These are phyloP conservation scores for Salvia splendens DNA, from an alignment of 257 asterid species.

Conservation along the genomic window DNA sequence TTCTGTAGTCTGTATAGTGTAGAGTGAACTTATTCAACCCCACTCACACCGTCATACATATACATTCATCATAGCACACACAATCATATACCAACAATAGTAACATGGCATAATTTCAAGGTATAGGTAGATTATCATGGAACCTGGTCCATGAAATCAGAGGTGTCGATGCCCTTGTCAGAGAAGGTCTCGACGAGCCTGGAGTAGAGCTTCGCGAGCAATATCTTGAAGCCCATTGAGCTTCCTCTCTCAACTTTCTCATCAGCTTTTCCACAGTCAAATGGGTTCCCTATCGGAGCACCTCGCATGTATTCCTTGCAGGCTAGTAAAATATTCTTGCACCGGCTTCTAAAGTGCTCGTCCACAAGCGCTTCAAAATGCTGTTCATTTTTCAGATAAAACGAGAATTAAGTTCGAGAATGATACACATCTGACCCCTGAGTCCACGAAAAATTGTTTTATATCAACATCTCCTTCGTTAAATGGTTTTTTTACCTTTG, in stretches of 20 bases:
- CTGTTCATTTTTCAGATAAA: conserved; percentile 44
- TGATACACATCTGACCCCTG: not conserved
- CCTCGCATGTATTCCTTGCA: conserved; percentile 82
- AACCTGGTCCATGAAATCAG: conserved; percentile 36
- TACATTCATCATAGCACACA: conserved; percentile 1
- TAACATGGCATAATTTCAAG: not conserved
- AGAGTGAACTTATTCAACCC: conserved; percentile 19
- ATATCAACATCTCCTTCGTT: not conserved
- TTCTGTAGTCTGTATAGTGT: conserved; percentile 17
- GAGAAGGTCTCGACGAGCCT: conserved; percentile 74
- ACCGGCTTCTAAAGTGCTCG: conserved; percentile 65
- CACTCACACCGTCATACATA: not conserved
- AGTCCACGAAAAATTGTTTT: not conserved
- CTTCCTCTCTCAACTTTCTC: conserved; percentile 51
- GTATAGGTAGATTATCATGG: conserved; percentile 21
- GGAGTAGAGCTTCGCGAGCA: conserved; percentile 75
- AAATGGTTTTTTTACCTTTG: conserved; percentile 53
- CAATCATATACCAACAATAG: conserved; percentile 11
- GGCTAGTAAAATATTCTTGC: conserved; percentile 58
- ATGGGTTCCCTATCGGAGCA: conserved; percentile 68
- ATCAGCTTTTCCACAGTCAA: conserved; percentile 33
- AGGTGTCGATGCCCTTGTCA: conserved; percentile 60
- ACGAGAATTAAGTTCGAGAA: not conserved
- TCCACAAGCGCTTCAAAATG: conserved; percentile 80
- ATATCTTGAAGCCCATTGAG: conserved; percentile 87